Base-by-base conservation (phyloP, 148 eudicot species). In the Rhododendron kiyosumense region DNA sequence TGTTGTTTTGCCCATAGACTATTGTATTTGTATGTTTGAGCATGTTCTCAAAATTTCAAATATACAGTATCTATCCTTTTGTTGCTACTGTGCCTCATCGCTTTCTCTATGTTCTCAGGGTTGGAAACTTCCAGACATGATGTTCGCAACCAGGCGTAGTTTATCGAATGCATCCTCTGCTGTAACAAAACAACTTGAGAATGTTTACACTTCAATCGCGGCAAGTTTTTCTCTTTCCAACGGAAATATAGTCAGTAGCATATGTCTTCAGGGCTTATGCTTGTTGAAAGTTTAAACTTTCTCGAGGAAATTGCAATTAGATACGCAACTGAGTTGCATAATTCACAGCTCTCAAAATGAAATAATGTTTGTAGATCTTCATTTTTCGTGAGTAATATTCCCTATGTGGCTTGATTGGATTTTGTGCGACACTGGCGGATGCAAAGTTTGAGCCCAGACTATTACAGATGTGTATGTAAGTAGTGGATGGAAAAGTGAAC, bases 91-190 rank as follows among this genome's bases (percentile, higher is more conserved):
- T 65, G 13, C 67, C 61, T 36, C 20, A 73, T 83, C 20, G 43
- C 73, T 61, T 81, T 82, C 45, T 38, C n/a, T 80, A n/a, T 85
- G 80, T 87, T 87, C 79, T 83, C 90, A 97, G 99, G 99, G 99
- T 32, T 97, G 98, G 98, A 94, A 89, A 83, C 91, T 97, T 88
- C 90, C 98, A 81, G 95, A 93, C 84, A 88, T 94, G 89, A 94
- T 93, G 94, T 94, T 95, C 89, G 98, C 96, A 59, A 95, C 98
- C 38, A 93, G 83, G 89, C 98, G 98, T 28, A 85, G 95, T 86
- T 87, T 97, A 81, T 87, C 92, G 59, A 98, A 95, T 91, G 98
- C 99, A 54, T 90, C 95, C 84, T 65, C 88, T 46, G 51, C 92
- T 87, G 90, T 97, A 48, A 91, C 92, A 41, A 91, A 91, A 85